Evolutionary conservation across 495 filamentous ascomycete species (phyloP).

Genomic region (Cryomyces antarcticus): DNA sequence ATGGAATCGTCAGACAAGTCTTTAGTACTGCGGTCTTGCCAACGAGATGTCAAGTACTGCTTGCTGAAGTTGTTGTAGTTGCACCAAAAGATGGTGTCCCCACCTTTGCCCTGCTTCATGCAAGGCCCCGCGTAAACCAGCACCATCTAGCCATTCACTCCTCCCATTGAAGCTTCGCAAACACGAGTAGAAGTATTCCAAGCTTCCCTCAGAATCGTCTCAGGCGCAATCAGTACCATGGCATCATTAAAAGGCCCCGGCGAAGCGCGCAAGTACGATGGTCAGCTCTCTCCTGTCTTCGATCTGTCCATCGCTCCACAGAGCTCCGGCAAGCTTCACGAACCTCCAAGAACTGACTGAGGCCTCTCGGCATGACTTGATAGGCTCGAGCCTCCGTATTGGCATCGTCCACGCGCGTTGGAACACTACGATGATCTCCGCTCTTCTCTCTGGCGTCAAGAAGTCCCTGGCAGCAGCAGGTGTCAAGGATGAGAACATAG

Average conservation of each 20-base stretch:
- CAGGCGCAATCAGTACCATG: background rate
- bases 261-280: conserved; percentile 12
- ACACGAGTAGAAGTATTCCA: no score
- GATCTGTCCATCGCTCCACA: background rate
- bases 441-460: conserved; percentile 54
- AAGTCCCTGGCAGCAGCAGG: conserved; percentile 44
- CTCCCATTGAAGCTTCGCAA: no score
- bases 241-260: conserved; percentile 14
- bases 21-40: no score
- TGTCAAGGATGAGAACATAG: conserved; percentile 72
- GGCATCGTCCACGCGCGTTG: conserved; percentile 91
- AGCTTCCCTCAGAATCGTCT: no score
- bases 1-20: no score
- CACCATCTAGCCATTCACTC: no score
- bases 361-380: background rate
- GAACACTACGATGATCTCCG: conserved; percentile 64
- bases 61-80: no score
- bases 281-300: conserved; percentile 2
- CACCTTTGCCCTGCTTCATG: no score
- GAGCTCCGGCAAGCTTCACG: background rate
- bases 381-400: conserved; percentile 68
- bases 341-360: conserved; percentile 1
- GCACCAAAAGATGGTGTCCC: no score
- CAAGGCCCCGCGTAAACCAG: no score
- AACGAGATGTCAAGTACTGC: no score